Evolutionary conservation across 371 early-diverging fungal genomes (phyloP).

Genomic region (Actinomortierella wolfii): DNA sequence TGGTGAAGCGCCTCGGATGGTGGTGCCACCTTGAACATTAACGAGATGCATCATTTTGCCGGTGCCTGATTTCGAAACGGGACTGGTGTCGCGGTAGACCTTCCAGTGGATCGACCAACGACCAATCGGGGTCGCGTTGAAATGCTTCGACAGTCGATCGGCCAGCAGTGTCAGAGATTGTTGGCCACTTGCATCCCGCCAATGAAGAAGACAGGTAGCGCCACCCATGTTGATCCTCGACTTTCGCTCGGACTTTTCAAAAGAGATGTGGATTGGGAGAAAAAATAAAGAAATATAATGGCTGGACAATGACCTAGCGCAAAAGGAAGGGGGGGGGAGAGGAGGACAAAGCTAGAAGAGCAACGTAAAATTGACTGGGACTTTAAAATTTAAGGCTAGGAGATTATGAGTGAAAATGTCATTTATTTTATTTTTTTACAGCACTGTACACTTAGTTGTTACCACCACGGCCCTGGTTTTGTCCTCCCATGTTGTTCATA

Average conservation of each 20-base stretch:
- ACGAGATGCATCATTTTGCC: conserved; percentile 46
- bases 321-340: too few relatives aligned
- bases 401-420: too few relatives aligned
- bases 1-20: conserved; percentile 12
- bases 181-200: conserved; percentile 45
- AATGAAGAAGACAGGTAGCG: conserved; percentile 43
- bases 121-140: conserved; percentile 38
- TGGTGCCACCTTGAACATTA: conserved; percentile 41
- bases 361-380: too few relatives aligned
- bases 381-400: too few relatives aligned
- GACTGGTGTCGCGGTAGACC: conserved; percentile 36
- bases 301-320: too few relatives aligned
- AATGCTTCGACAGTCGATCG: conserved; percentile 41
- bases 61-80: conserved; percentile 43
- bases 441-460: too few relatives aligned
- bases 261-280: too few relatives aligned
- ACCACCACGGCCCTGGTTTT: neutral
- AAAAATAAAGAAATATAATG: too few relatives aligned
- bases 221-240: too few relatives aligned
- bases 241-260: too few relatives aligned
- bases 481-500: conserved; percentile 59
- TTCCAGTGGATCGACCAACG: conserved; percentile 49
- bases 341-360: too few relatives aligned
- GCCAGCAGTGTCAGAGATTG: conserved; percentile 45
- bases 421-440: too few relatives aligned